phyloP scores from a whole-genome alignment of 192 early-diverging fungal genomes.

The Chytriomyces hyalinus region DNA sequence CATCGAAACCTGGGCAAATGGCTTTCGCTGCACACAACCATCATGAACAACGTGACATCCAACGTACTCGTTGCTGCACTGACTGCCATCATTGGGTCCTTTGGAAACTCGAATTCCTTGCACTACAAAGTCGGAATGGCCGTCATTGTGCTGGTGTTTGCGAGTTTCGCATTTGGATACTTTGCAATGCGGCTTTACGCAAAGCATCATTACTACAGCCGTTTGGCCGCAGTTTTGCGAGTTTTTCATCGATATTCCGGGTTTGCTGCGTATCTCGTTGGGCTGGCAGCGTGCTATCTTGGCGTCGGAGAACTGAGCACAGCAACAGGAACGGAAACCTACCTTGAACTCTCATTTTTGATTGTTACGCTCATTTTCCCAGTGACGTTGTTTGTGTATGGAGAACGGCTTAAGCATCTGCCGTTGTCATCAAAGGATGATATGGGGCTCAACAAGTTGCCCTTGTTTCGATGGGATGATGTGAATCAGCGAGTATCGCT shows the following conservation, averaged over 20 bases:
- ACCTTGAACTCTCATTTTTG: slow-evolving; percentile 16
- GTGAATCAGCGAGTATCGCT: slow-evolving; percentile 37
- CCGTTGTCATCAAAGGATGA: neutral
- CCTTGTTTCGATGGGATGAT: slow-evolving; percentile 45
- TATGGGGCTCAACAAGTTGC: slow-evolving; percentile 35
- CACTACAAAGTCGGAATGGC: slow-evolving; percentile 41
- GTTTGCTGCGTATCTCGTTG: slow-evolving; percentile 36
- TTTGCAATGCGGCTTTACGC: slow-evolving; percentile 3
- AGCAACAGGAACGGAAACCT: neutral
- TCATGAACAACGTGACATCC: slow-evolving; percentile 40
- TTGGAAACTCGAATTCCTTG: slow-evolving; percentile 29
- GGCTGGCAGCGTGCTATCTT: slow-evolving; percentile 35
- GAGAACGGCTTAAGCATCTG: slow-evolving; percentile 15
- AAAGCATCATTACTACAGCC: slow-evolving; percentile 1
- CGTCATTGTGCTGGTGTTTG: slow-evolving; percentile 30
- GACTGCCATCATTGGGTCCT: slow-evolving; percentile 41
- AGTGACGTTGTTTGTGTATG: slow-evolving; percentile 22
- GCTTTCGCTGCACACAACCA: slow-evolving; percentile 36
- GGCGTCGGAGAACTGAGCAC: slow-evolving; percentile 36
- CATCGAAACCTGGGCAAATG: slow-evolving; percentile 29
- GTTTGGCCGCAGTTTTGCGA: neutral
- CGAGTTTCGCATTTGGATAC: neutral
- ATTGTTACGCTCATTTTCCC: slow-evolving; percentile 7
- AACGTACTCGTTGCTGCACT: slow-evolving; percentile 42
- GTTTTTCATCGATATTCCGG: slow-evolving; percentile 27